Percentiles rank a stretch among this genome's conserved stretches.
These are phyloP conservation scores for Fonsecaea pedrosoi DNA, from an alignment of 2,329 filamentous ascomycete genomes.

Conservation along the genomic window DNA sequence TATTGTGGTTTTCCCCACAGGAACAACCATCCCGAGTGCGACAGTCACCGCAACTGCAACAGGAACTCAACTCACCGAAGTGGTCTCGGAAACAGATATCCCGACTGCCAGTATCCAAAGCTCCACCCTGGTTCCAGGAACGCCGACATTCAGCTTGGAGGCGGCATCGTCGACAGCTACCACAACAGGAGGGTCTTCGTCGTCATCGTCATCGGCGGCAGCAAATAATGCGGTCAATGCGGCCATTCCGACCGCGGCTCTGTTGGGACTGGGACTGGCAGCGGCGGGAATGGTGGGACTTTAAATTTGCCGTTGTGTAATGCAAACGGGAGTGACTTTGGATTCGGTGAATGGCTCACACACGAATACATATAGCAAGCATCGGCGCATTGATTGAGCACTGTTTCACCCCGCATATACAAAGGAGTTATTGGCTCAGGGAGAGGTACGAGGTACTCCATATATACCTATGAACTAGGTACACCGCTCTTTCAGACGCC, in stretches of 20 bases:
- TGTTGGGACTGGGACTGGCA: conserved; percentile 27
- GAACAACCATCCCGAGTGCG: conserved; percentile 28
- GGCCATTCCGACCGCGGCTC: conserved; percentile 27
- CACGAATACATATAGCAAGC: background rate
- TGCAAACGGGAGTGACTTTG: background rate
- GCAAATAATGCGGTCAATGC: conserved; percentile 7
- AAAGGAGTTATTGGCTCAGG: background rate
- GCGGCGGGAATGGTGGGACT: conserved; percentile 29
- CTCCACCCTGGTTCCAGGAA: conserved; percentile 25
- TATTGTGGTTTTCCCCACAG: conserved; percentile 30
- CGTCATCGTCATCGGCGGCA: conserved; percentile 17
- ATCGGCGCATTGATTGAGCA: background rate
- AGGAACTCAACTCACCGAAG: conserved; percentile 24
- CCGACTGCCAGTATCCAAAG: conserved; percentile 18
- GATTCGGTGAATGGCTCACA: background rate
- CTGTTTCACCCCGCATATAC: background rate
- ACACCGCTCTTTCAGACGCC: conserved; percentile 26
- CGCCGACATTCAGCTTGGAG: conserved; percentile 34
- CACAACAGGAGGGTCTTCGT: conserved; percentile 1
- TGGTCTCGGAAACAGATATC: conserved; percentile 17
- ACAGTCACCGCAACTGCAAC: conserved; percentile 28
- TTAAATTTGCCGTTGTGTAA: background rate
- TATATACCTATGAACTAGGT: background rate
- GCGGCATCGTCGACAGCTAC: conserved; percentile 19
- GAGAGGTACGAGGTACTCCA: background rate